phyloP scores from a whole-genome alignment of 106 monocot species.

The Phalaenopsis equestris region DNA sequence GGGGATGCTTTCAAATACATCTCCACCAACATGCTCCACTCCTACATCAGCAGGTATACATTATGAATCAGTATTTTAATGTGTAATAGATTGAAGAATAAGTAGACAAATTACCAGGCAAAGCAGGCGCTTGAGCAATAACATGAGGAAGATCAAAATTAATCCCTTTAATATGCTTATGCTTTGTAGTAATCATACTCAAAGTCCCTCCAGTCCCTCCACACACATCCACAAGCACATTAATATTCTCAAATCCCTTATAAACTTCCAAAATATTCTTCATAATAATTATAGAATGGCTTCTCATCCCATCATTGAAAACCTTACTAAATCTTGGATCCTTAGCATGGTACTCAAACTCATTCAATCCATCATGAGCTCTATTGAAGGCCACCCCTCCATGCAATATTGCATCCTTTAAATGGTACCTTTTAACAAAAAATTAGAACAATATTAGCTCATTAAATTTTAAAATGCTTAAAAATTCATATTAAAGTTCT shows the following conservation, averaged over 20 bases:
- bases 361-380: constrained; percentile 26
- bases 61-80: background rate
- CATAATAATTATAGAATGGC: constrained; percentile 27
- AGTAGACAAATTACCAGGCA: background rate
- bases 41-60: background rate
- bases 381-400: constrained; percentile 21
- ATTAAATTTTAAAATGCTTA: background rate
- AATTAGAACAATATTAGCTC: no score
- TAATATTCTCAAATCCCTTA: constrained; percentile 19
- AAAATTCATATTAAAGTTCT: background rate
- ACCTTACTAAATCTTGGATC: constrained; percentile 31
- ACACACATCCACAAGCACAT: constrained; percentile 19
- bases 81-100: background rate
- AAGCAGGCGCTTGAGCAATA: constrained; percentile 13
- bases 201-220: constrained; percentile 14
- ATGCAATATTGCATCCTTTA: constrained; percentile 11
- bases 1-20: constrained; percentile 14
- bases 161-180: constrained; percentile 18
- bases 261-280: constrained; percentile 33
- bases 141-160: constrained; percentile 29
- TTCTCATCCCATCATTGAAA: constrained; percentile 53
- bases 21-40: constrained; percentile 14
- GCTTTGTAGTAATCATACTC: constrained; percentile 9
- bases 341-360: constrained; percentile 39
- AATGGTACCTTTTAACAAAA: constrained; percentile 5